These are phyloP conservation scores for Barbarea vulgaris DNA, from an alignment of 345 rosid species.

Conservation along the genomic window DNA sequence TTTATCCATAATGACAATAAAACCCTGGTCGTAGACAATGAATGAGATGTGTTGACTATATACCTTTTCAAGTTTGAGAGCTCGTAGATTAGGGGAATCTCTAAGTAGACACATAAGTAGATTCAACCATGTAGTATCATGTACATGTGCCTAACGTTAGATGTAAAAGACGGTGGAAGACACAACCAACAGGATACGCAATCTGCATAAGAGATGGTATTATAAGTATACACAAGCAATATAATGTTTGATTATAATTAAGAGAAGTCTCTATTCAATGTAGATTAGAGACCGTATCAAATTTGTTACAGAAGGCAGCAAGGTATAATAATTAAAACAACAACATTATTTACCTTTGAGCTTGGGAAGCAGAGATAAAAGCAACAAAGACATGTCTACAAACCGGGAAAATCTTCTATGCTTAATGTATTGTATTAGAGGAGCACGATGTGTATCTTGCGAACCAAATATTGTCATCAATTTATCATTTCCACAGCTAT, in stretches of 20 bases:
- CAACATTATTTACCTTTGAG: conserved; percentile 5
- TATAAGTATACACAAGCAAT: background rate
- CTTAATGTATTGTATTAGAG: background rate
- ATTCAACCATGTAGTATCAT: conserved; percentile 21
- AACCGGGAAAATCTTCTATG: background rate
- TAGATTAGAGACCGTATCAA: background rate
- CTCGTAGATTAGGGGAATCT: conserved; percentile 12
- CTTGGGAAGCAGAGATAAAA: conserved; percentile 11
- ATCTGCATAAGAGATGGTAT: background rate
- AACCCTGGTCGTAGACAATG: no score
- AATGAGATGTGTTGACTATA: no score
- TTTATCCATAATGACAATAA: background rate
- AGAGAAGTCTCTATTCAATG: no score
- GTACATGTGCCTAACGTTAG: conserved; percentile 30
- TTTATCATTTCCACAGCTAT: no score
- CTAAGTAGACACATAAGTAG: conserved; percentile 20
- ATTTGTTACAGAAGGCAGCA: background rate
- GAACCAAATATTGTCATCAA: no score
- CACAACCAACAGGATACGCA: conserved; percentile 12
- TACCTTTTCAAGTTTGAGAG: conserved; percentile 17
- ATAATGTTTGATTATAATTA: background rate
- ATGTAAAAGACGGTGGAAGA: conserved; percentile 14
- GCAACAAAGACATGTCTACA: background rate
- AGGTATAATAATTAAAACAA: background rate
- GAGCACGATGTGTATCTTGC: no score